phyloP scores from a whole-genome alignment of 2,329 filamentous ascomycete species.

The Monosporascus sp. region DNA sequence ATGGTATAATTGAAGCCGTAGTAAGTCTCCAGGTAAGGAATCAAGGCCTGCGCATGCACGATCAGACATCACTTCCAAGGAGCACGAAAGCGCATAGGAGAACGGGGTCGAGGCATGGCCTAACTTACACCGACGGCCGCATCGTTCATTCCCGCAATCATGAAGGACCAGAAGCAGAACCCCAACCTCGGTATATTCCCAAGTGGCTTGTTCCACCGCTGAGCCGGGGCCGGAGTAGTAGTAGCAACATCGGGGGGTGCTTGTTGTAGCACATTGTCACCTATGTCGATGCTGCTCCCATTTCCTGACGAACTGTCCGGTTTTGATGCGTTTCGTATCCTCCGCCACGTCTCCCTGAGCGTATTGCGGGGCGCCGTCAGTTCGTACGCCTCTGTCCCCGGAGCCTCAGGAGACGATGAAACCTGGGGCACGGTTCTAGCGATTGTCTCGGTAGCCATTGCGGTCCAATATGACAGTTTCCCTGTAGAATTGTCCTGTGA shows the following conservation, averaged over 20 bases:
- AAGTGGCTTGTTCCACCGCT: not conserved
- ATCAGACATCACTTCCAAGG: not conserved
- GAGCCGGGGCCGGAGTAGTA: not conserved
- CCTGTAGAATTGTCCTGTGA: too few species aligned
- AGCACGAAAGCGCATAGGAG: slow-evolving; percentile 1
- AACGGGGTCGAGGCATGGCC: too few species aligned
- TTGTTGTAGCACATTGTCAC: not conserved
- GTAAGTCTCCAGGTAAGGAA: slow-evolving; percentile 51
- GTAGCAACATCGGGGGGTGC: not conserved
- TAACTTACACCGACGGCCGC: slow-evolving; percentile 2
- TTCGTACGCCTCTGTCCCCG: not conserved
- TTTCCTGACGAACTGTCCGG: not conserved
- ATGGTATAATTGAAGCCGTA: slow-evolving; percentile 58
- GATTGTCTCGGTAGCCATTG: slow-evolving; percentile 4
- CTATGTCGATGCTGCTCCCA: not conserved
- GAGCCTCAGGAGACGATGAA: not conserved
- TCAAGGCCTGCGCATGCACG: not conserved
- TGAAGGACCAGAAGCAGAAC: slow-evolving; percentile 1
- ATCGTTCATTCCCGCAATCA: slow-evolving; percentile 9
- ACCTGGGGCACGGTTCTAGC: not conserved
- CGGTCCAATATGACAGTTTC: not conserved
- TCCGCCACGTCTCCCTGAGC: not conserved
- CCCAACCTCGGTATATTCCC: not conserved
- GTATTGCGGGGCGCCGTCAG: not conserved
- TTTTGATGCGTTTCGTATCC: not conserved